Base-by-base conservation (phyloP, 495 filamentous ascomycete genomes). In the Trichoderma reesei region DNA sequence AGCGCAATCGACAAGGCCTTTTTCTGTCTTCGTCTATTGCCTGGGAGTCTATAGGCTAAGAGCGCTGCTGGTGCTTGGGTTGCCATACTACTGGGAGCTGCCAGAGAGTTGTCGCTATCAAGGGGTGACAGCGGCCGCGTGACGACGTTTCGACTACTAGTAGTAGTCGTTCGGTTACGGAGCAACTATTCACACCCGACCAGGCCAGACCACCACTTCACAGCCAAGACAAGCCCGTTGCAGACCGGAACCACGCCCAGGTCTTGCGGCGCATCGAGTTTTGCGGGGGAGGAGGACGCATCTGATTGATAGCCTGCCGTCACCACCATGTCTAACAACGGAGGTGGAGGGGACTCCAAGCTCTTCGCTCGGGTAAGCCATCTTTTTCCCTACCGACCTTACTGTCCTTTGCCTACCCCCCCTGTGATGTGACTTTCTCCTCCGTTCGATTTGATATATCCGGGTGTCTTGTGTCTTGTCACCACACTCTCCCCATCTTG, bases 331-430 rank as follows among this genome's bases (percentile, higher is more conserved):
- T 73, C 79, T 86, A 88, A 85, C 79, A 83, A 88, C 56, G 78
- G 77, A 63, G 81, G 84, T 75, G 90, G 89, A 77, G 90, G 92
- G 77, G 94, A 98, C 85, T 95, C 94, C 79, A 97, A 96, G 84
- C 87, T 98, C 79, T 99, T 99, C 82, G 92, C 95, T 69, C 88
- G 95, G 79, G 94, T 99, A 93, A 75, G 91, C 89, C 36, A 62
- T 64, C 66, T 41, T 54, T 65, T 41, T 20, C 20, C 46, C 26
- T 26, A 26, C 26, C 26, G n/a, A n/a, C n/a, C n/a, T n/a, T 34
- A 41, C 41, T 51, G 18, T 51, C 62, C 16, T 18, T 36, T 33
- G 18, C 26, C 14, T 20, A 18, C 7, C 9, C 39, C 42, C 14
- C 48, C 60, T 61, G n/a, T 26, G 26, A 26, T 59, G 41, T 56